Conservation (phyloP, 129 eudicot species). For the Heracleum sosnowskyi region DNA sequence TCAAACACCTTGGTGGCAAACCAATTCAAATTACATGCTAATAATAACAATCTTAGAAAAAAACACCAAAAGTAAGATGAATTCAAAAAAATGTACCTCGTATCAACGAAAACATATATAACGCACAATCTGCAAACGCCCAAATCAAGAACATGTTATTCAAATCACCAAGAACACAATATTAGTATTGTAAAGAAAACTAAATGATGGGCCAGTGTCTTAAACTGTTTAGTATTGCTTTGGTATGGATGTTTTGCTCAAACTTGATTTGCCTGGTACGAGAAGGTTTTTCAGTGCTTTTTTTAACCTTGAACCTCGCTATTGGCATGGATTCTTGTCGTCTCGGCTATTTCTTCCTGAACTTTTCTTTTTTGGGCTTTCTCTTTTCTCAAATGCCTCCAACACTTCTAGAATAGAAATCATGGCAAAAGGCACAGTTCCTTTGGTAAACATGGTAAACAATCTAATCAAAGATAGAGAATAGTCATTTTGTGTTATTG, state of each 20-base stretch:
- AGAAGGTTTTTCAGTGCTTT: constrained; percentile 89
- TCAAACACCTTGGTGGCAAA: too few species aligned
- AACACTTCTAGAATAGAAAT: constrained; percentile 81
- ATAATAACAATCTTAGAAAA: too few species aligned
- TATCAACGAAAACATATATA: too few species aligned
- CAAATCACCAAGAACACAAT: too few species aligned
- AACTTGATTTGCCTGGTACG: constrained; percentile 90
- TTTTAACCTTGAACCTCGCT: constrained; percentile 87
- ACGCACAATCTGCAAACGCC: too few species aligned
- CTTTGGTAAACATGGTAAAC: constrained; percentile 75
- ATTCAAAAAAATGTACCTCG: too few species aligned
- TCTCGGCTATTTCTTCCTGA: constrained; percentile 91
- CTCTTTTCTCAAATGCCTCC: constrained; percentile 78
- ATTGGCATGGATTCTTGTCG: constrained; percentile 98
- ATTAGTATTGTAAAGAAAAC: too few species aligned
- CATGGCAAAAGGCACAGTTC: constrained; percentile 91
- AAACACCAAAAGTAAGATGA: too few species aligned
- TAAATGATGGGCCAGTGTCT: too few species aligned
- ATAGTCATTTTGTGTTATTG: constrained; percentile 4
- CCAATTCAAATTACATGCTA: too few species aligned
- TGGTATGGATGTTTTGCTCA: constrained; percentile 93
- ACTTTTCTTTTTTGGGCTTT: constrained; percentile 66
- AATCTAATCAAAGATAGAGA: constrained; percentile 71
- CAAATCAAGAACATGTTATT: too few species aligned
- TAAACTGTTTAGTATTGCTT: too few species aligned